These are phyloP conservation scores for Aspergillus cejpii DNA, from an alignment of 2,329 filamentous ascomycete species.

Conservation along the genomic window DNA sequence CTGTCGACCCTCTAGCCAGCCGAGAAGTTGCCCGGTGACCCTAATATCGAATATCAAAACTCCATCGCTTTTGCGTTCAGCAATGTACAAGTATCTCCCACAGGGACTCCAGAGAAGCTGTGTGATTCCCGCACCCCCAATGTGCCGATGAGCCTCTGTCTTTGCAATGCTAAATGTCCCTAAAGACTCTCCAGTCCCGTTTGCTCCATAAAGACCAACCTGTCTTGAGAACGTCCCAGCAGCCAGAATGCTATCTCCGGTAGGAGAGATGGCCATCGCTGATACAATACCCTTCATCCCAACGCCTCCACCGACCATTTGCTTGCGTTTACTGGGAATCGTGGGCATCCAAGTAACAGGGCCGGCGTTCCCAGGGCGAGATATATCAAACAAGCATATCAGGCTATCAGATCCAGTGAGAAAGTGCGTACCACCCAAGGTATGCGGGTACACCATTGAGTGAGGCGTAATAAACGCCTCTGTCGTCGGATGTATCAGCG, in stretches of 20 bases:
- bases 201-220: slow-evolving; percentile 50
- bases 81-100: slow-evolving; percentile 53
- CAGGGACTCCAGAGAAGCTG: slow-evolving; percentile 53
- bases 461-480: slow-evolving; percentile 52
- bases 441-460: slow-evolving; percentile 48
- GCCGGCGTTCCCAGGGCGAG: slow-evolving; percentile 40
- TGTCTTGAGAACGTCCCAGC: slow-evolving; percentile 53
- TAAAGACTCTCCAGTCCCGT: slow-evolving; percentile 45
- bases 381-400: slow-evolving; percentile 52
- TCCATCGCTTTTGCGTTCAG: slow-evolving; percentile 51
- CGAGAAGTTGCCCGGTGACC: slow-evolving; percentile 46
- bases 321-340: slow-evolving; percentile 45
- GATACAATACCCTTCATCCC: slow-evolving; percentile 53
- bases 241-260: slow-evolving; percentile 46
- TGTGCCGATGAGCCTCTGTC: slow-evolving; percentile 33
- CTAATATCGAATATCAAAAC: slow-evolving; percentile 56
- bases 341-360: slow-evolving; percentile 44
- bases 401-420: slow-evolving; percentile 51
- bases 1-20: slow-evolving; percentile 44
- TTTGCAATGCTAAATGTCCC: slow-evolving; percentile 47
- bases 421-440: slow-evolving; percentile 46
- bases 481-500: slow-evolving; percentile 48
- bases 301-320: slow-evolving; percentile 41
- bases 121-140: slow-evolving; percentile 49
- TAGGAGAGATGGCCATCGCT: slow-evolving; percentile 43